These are phyloP conservation scores for Medicago lupulina DNA, from an alignment of 306 rosid genomes.

Conservation along the genomic window DNA sequence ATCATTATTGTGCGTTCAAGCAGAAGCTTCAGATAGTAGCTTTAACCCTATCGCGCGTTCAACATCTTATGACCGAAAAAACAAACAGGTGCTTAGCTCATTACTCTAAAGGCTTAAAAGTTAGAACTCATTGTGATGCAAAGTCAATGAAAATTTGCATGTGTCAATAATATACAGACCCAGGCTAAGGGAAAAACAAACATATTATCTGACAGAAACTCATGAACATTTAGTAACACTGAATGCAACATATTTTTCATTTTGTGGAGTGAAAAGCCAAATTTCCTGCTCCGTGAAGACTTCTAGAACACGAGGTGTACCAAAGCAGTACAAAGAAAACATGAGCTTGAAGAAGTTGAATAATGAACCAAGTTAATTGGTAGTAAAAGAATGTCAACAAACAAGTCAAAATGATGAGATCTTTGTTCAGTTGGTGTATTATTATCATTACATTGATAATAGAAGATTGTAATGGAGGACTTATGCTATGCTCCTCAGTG, in stretches of 20 bases:
- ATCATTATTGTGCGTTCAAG: background rate
- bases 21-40: background rate
- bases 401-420: background rate
- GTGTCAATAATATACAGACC: background rate
- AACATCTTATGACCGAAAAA: background rate
- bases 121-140: background rate
- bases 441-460: background rate
- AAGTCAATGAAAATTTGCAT: background rate
- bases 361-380: background rate
- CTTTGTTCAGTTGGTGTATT: background rate
- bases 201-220: background rate
- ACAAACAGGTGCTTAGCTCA: background rate
- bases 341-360: background rate
- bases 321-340: background rate
- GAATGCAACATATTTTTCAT: background rate
- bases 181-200: background rate
- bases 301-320: background rate
- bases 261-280: background rate
- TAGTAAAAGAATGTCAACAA: background rate
- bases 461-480: background rate
- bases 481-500: too few species aligned
- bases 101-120: background rate
- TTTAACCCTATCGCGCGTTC: too few species aligned
- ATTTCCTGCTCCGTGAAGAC: background rate
- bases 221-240: background rate